Evolutionary conservation across 495 filamentous ascomycete species (phyloP).

Genomic region (Cudoniella acicularis): DNA sequence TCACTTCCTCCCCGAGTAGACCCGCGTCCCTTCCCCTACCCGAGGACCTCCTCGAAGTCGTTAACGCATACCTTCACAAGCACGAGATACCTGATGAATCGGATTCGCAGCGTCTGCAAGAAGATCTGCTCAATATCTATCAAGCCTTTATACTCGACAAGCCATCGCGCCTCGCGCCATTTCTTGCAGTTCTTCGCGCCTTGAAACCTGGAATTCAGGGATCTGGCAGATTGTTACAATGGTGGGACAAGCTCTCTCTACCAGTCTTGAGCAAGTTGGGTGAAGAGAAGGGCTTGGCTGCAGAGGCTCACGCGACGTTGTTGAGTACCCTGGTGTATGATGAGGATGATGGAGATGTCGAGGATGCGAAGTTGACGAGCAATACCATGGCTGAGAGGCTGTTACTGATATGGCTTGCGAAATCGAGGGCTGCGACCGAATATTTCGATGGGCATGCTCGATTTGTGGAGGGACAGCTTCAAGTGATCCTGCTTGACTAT

Average conservation of each 20-base stretch:
- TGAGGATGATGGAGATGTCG: slow-evolving; percentile 44
- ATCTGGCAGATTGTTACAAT: slow-evolving; percentile 51
- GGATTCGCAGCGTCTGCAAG: slow-evolving; percentile 58
- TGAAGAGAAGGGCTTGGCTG: slow-evolving; percentile 53
- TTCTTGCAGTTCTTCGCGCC: slow-evolving; percentile 55
- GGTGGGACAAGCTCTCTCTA: slow-evolving; percentile 62
- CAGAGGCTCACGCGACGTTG: slow-evolving; percentile 54
- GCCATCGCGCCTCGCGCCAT: slow-evolving; percentile 52
- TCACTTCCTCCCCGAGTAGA: slow-evolving; percentile 42
- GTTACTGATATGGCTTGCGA: slow-evolving; percentile 56
- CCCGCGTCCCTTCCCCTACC: slow-evolving; percentile 60
- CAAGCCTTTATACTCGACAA: slow-evolving; percentile 49
- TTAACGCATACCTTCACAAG: slow-evolving; percentile 59
- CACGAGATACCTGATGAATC: slow-evolving; percentile 55
- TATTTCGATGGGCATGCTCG: slow-evolving; percentile 42
- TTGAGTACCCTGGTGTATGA: slow-evolving; percentile 56
- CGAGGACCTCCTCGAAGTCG: slow-evolving; percentile 50
- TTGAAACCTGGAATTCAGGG: slow-evolving; percentile 56
- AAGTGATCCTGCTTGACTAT: slow-evolving; percentile 38
- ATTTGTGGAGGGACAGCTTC: slow-evolving; percentile 48
- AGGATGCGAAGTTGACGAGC: slow-evolving; percentile 37
- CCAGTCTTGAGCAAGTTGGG: slow-evolving; percentile 54
- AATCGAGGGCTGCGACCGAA: slow-evolving; percentile 40
- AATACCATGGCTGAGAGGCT: slow-evolving; percentile 50
- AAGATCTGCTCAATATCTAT: slow-evolving; percentile 61